Base-by-base conservation (phyloP, 1,139 yeast species). In the Pichia sp. region DNA sequence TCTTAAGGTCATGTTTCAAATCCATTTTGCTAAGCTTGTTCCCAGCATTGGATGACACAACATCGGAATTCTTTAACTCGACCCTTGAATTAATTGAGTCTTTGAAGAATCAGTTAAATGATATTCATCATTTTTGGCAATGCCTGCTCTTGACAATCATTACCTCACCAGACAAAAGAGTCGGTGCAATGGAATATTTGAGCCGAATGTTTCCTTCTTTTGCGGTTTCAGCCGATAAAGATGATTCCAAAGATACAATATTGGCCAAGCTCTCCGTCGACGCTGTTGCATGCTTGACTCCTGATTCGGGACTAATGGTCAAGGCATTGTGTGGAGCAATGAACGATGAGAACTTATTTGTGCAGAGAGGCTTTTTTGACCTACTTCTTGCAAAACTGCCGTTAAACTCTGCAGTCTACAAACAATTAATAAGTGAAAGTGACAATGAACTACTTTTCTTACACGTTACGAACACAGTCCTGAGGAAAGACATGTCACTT, bases 11-110 rank as follows among this genome's bases (percentile, higher is more conserved):
- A 19, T 70, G 88, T 19, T 72, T 87, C 30, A 84, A 81, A 58
- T 92, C 97, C 0, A 67, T 93, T 23, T 70, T 93, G 6, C 75
- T 90, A 50, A 81, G 95, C 60, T 74, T 92, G 44, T 70, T 93
- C 13, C 90, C 97, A 0, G 97, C 97, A 0, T 77, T 95, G 50
- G 99, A 93, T 62, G 98, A 93, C 63, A 97, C 90, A 61, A 81
- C 90, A 47, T 84, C 93, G 23, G 99, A 93, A 65, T 82, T 85
- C 38, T 92, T 87, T 66, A 76, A 75, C 15, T 80, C 84, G 4
- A 79, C 84, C 1, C 62, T 90, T 55, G 72, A 73, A 1, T 67
- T 92, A 45, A 73, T 93, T 53, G 92, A 85, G 52, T 68, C 72
- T 2, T 76, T 90, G 62, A 82, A 83, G 61, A 62, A 60, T n/a